Percentiles rank a stretch among this genome's conserved stretches.
Evolutionary conservation across 768 basidiomycete species (phyloP).

Genomic region (Boletellus sp.): DNA sequence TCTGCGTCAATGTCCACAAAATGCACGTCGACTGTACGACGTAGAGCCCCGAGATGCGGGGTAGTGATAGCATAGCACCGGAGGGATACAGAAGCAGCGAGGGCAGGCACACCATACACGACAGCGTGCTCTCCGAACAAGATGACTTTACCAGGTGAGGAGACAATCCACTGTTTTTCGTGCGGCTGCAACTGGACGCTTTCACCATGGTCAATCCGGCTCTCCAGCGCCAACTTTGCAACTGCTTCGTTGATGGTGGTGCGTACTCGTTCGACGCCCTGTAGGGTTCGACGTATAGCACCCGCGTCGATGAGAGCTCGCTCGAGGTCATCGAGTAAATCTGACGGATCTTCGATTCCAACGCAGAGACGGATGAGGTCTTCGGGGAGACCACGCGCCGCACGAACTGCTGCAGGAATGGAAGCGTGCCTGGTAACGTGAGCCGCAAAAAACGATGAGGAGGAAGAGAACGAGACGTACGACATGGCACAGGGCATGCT

Average conservation of each 20-base stretch:
- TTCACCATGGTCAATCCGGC: constrained; percentile 13
- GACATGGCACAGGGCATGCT: constrained; percentile 99
- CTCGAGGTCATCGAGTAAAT: constrained; percentile 94
- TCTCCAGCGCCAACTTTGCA: constrained; percentile 55
- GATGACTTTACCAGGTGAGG: constrained; percentile 97
- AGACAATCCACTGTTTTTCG: constrained; percentile 76
- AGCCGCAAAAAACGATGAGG: background rate
- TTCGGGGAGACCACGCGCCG: constrained; percentile 96
- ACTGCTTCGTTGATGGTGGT: constrained; percentile 60
- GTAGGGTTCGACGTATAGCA: constrained; percentile 62
- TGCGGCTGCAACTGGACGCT: constrained; percentile 10
- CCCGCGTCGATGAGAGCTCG: constrained; percentile 89
- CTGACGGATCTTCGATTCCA: constrained; percentile 92
- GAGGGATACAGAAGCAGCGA: constrained; percentile 93
- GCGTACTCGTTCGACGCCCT: constrained; percentile 38
- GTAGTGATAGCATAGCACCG: constrained; percentile 88
- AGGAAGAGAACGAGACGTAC: constrained; percentile 50
- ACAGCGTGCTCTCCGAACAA: constrained; percentile 99
- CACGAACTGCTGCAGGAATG: constrained; percentile 91
- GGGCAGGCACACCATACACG: constrained; percentile 95
- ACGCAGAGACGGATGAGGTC: constrained; percentile 97
- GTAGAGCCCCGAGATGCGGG: constrained; percentile 56
- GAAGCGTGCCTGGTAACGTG: constrained; percentile 75
- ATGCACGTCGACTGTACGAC: constrained; percentile 52
- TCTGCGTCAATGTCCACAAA: constrained; percentile 66